Base-by-base conservation (phyloP, 805 yeast species). In the Hanseniaspora jakobsenii region DNA sequence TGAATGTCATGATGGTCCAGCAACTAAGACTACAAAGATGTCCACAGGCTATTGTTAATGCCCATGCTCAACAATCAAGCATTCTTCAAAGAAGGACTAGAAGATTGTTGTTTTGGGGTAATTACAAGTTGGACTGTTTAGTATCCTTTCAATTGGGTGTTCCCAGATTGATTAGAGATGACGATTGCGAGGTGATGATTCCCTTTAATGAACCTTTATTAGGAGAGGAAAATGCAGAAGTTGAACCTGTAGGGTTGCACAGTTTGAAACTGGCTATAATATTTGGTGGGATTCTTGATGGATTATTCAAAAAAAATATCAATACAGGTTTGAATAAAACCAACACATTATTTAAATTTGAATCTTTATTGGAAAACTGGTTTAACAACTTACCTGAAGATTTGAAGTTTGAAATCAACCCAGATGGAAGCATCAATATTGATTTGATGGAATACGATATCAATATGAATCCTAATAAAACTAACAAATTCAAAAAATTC, bases 1-100 rank as follows among this genome's bases (percentile, higher is more conserved):
- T 77, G 52, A 77, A 80, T 6, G 74, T 80, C 10, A 77, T 85
- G 22, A 81, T 83, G 87, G 78, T 87, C 4, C 93, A 83, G 53
- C 91, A 85, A 53, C 64, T 86, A 43, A 72, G 95, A 52, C 65
- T 86, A 36, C 94, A 85, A 57, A 69, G 93, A 52, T 81, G 94
- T 59, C 94, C 94, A 8, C 77, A 87, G 4, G 89, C 89, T 0
- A 86, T 83, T 3, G 63, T 80, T 39, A 73, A 76, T 3, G 69
- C 70, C n/a, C 69, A 67, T 47, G 89, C 89, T 1, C 69, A 80
- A 2, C 72, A 73, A 27, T 73, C 81, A 36, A 71, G 77, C 19
- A 72, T 70, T 51, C 68, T 75, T 48, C 87, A 80, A 64, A 91
- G 81, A 60, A 86, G 87, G 50, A 84, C 82, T 55, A 69, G 95